Conservation (phyloP, 2,329 filamentous ascomycete genomes). For the Talaromyces sp. region DNA sequence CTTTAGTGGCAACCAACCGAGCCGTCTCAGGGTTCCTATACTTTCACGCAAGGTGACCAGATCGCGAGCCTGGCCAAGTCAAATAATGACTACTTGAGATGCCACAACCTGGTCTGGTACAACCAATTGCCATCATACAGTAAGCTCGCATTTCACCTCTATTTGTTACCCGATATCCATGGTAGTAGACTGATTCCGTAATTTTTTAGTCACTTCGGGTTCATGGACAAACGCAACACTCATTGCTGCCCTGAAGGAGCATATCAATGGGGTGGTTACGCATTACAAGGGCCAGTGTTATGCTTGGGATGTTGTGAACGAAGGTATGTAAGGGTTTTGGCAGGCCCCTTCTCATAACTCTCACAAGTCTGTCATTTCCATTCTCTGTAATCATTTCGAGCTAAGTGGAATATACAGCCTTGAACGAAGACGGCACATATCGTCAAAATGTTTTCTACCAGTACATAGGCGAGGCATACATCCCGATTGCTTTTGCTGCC, state of each 20-base stretch:
- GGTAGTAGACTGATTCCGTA: constrained; percentile 27
- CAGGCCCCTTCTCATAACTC: not conserved
- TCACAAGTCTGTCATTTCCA: not conserved
- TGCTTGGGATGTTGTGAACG: constrained; percentile 42
- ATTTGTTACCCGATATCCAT: constrained; percentile 37
- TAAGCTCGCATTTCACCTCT: constrained; percentile 19
- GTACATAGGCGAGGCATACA: constrained; percentile 67
- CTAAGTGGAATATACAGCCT: constrained; percentile 30
- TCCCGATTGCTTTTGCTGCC: constrained; percentile 66
- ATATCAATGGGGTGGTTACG: constrained; percentile 36
- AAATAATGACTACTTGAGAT: constrained; percentile 53
- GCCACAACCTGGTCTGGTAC: constrained; percentile 59
- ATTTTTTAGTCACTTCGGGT: constrained; percentile 38
- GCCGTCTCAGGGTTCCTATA: constrained; percentile 55
- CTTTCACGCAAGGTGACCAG: constrained; percentile 55
- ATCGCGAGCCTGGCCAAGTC: constrained; percentile 40
- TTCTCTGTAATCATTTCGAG: constrained; percentile 13
- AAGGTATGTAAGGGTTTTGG: constrained; percentile 25
- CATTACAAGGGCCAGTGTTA: constrained; percentile 38
- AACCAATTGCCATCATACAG: constrained; percentile 55
- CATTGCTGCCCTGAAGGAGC: constrained; percentile 51
- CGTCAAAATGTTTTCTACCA: constrained; percentile 63
- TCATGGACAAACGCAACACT: constrained; percentile 61
- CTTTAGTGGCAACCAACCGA: constrained; percentile 60
- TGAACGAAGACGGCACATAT: constrained; percentile 55